Conservation (phyloP, 164 flowering plant genomes). For the Chimonanthus praecox region DNA sequence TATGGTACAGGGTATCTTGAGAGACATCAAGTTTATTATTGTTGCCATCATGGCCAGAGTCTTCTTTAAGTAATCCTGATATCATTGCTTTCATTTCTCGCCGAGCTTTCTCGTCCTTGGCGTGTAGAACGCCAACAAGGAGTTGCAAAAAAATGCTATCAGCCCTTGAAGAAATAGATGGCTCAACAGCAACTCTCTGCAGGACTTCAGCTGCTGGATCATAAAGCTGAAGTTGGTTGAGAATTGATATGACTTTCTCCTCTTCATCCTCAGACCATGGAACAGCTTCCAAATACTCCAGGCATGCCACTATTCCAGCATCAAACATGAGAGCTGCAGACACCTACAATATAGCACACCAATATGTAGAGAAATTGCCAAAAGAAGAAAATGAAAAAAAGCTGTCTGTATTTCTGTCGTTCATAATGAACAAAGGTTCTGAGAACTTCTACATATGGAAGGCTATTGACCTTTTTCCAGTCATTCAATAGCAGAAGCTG, state of each 20-base stretch:
- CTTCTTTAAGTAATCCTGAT: constrained; percentile 60
- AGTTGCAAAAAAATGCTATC: constrained; percentile 54
- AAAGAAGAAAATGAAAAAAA: background rate
- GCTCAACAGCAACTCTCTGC: constrained; percentile 57
- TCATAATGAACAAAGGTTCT: no score
- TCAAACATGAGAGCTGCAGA: constrained; percentile 70
- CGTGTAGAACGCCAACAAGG: constrained; percentile 54
- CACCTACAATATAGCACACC: constrained; percentile 41
- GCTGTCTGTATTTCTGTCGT: no score
- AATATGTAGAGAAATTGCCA: constrained; percentile 6
- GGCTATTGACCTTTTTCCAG: no score
- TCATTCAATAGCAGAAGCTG: no score
- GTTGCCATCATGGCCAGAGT: constrained; percentile 16
- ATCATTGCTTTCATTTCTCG: constrained; percentile 73
- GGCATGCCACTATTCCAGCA: constrained; percentile 58
- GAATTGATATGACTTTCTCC: constrained; percentile 49
- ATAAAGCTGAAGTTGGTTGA: constrained; percentile 52
- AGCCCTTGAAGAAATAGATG: constrained; percentile 42
- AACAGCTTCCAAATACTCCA: constrained; percentile 78
- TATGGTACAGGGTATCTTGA: constrained; percentile 54
- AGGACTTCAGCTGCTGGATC: constrained; percentile 40
- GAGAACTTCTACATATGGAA: no score
- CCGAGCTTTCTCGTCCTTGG: constrained; percentile 85
- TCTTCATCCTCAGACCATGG: constrained; percentile 95
- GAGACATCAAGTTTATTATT: constrained; percentile 40